These are phyloP conservation scores for Chlamydomonas sp. DNA, from an alignment of 139 green algal genomes.

Conservation along the genomic window DNA sequence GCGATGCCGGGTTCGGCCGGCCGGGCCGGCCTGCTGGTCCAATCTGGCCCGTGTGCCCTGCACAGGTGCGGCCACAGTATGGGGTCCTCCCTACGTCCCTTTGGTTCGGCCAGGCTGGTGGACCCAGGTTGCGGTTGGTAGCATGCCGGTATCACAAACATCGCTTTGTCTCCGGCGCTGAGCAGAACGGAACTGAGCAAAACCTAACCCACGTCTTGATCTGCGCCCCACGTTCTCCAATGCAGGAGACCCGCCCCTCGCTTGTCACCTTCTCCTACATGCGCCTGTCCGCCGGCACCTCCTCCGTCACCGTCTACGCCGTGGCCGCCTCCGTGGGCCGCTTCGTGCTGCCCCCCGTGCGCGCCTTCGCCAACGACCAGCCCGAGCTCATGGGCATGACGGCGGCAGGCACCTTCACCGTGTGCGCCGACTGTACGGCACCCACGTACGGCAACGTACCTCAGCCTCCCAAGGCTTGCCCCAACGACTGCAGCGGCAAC, in stretches of 20 bases:
- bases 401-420: constrained; percentile 26
- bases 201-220: no score
- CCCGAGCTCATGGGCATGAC: constrained; percentile 66
- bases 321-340: constrained; percentile 64
- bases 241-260: constrained; percentile 46
- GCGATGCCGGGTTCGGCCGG: no score
- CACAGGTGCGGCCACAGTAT: neutral
- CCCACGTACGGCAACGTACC: neutral
- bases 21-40: constrained; percentile 20
- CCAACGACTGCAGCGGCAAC: constrained; percentile 52
- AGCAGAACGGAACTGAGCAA: no score
- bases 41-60: constrained; percentile 39
- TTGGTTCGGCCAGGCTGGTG: no score
- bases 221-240: neutral
- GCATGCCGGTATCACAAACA: no score
- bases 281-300: constrained; percentile 58
- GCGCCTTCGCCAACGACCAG: constrained; percentile 63
- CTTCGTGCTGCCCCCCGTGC: constrained; percentile 66
- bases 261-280: constrained; percentile 56
- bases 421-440: constrained; percentile 17
- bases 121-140: no score
- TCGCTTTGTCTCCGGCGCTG: no score
- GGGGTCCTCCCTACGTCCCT: no score
- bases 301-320: constrained; percentile 55
- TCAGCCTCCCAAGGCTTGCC: constrained; percentile 38